These are phyloP conservation scores for Raddia distichophylla DNA, from an alignment of 176 grass and related monocot genomes.

Conservation along the genomic window DNA sequence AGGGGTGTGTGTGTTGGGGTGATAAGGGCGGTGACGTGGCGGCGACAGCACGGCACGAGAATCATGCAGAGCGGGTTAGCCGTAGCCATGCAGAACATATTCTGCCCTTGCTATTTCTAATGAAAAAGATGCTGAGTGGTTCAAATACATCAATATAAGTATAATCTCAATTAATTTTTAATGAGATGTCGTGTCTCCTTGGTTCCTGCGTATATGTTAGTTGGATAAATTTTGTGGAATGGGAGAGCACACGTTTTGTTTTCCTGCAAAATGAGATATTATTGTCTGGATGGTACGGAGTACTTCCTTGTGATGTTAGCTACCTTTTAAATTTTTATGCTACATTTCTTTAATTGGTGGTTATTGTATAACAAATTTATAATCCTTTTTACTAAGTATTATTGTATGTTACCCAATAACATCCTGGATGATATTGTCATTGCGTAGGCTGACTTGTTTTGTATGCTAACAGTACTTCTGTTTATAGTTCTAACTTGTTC, in stretches of 20 bases:
- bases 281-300: background rate
- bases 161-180: background rate
- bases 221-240: constrained; percentile 10
- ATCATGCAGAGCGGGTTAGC: too few species aligned
- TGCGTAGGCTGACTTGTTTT: background rate
- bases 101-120: background rate
- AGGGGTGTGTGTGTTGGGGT: too few species aligned
- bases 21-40: too few species aligned
- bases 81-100: too few species aligned
- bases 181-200: background rate
- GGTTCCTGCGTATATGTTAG: background rate
- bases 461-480: background rate
- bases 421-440: background rate
- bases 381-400: background rate
- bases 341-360: background rate
- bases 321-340: background rate
- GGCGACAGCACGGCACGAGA: too few species aligned
- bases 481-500: constrained; percentile 36
- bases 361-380: background rate
- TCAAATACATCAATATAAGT: background rate
- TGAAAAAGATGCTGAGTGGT: background rate
- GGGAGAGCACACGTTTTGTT: background rate
- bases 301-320: background rate
- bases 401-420: background rate
- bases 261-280: background rate